These are phyloP conservation scores for Lepidium campestre DNA, from an alignment of 441 rosid genomes.

Conservation along the genomic window DNA sequence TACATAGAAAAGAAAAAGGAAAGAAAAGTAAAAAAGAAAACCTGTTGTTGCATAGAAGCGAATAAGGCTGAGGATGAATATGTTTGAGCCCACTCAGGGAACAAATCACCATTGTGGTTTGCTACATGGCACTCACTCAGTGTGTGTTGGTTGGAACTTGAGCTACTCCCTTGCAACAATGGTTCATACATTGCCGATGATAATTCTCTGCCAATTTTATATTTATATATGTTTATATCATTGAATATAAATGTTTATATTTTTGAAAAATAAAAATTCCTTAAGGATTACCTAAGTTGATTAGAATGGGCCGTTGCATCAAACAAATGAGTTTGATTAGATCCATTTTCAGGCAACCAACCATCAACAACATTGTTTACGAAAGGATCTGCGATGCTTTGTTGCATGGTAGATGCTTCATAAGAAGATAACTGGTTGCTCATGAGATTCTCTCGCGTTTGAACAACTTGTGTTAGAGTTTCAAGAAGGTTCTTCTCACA, in stretches of 20 bases:
- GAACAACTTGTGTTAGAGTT: slow-evolving; percentile 41
- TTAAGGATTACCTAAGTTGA: slow-evolving; percentile 34
- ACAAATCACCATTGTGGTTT: slow-evolving; percentile 22
- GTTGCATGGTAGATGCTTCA: slow-evolving; percentile 52
- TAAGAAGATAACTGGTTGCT: slow-evolving; percentile 42
- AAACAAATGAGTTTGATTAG: slow-evolving; percentile 39
- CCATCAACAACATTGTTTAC: slow-evolving; percentile 37
- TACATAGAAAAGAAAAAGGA: neutral
- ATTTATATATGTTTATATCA: no score
- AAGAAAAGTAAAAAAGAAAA: neutral
- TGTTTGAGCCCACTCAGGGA: slow-evolving; percentile 26
- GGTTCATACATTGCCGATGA: slow-evolving; percentile 29
- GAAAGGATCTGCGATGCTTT: slow-evolving; percentile 38
- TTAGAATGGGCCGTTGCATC: slow-evolving; percentile 39
- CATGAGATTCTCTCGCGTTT: slow-evolving; percentile 49
- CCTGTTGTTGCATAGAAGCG: slow-evolving; percentile 25
- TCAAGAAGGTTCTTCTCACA: slow-evolving; percentile 59
- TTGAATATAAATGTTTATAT: neutral
- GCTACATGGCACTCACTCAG: slow-evolving; percentile 21
- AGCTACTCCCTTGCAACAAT: slow-evolving; percentile 27
- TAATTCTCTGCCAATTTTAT: slow-evolving; percentile 15
- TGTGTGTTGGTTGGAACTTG: slow-evolving; percentile 32
- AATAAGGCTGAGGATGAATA: slow-evolving; percentile 19
- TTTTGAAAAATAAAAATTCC: neutral
- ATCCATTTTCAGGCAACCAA: slow-evolving; percentile 52